A percentile compares a stretch with the other conserved stretches of the same genome.
These are phyloP conservation scores for Paxillus rubicundulus DNA, from an alignment of 768 basidiomycete species.

Conservation along the genomic window DNA sequence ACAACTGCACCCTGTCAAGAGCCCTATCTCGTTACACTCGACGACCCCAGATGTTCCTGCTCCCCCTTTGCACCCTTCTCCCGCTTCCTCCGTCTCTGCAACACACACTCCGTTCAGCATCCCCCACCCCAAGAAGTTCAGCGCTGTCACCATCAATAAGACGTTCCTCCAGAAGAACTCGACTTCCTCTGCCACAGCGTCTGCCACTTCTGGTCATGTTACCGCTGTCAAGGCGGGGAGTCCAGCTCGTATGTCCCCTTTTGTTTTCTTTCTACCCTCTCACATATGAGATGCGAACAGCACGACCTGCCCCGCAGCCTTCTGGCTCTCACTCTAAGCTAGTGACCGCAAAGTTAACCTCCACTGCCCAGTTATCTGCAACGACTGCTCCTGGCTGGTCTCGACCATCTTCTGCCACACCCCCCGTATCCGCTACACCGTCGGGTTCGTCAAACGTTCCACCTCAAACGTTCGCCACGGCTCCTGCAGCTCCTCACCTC, in stretches of 20 bases:
- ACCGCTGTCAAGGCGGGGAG: constrained; percentile 47
- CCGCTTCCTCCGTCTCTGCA: constrained; percentile 4
- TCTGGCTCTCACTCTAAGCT: constrained; percentile 71
- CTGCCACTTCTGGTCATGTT: constrained; percentile 42
- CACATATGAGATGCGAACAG: constrained; percentile 34
- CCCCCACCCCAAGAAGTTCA: constrained; percentile 81
- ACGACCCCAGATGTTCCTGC: constrained; percentile 18
- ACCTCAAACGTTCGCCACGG: constrained; percentile 42
- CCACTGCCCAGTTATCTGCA: constrained; percentile 54
- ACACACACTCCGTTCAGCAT: constrained; percentile 25
- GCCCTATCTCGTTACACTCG: constrained; percentile 8
- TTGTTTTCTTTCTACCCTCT: neutral
- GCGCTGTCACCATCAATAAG: constrained; percentile 90
- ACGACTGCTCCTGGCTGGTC: constrained; percentile 72
- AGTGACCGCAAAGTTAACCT: constrained; percentile 84
- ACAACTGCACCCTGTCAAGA: constrained; percentile 8
- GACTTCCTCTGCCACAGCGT: constrained; percentile 47
- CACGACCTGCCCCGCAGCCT: constrained; percentile 54
- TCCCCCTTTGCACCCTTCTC: constrained; percentile 6
- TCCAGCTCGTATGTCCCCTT: constrained; percentile 46
- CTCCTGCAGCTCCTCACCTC: constrained; percentile 45
- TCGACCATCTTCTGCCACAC: constrained; percentile 69
- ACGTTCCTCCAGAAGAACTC: constrained; percentile 93
- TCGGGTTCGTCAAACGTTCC: constrained; percentile 42
- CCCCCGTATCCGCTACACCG: constrained; percentile 54